Percentiles rank a stretch among this genome's conserved stretches.
phyloP scores from a whole-genome alignment of 2,329 filamentous ascomycete genomes.

The Teratosphaeria destructans region DNA sequence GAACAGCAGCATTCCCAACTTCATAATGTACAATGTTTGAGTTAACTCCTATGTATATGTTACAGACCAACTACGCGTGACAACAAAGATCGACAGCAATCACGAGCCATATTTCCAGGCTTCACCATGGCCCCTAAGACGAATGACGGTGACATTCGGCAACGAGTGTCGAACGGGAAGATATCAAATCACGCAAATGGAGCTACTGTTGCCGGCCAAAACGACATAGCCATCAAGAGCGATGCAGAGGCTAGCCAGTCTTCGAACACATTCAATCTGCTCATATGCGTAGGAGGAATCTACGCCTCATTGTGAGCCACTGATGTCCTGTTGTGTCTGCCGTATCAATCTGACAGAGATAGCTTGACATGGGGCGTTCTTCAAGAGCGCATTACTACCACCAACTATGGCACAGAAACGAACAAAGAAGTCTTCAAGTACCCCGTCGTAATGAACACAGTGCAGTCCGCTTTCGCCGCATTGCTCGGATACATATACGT shows the following conservation, averaged over 20 bases:
- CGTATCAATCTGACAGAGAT: background rate
- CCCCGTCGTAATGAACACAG: slow-evolving; percentile 89
- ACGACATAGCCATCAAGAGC: slow-evolving; percentile 13
- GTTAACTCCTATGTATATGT: too few relatives aligned
- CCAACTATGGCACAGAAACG: slow-evolving; percentile 57
- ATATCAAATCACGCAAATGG: slow-evolving; percentile 9
- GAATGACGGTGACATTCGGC: slow-evolving; percentile 17
- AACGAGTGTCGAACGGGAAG: slow-evolving; percentile 17
- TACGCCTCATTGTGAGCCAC: slow-evolving; percentile 83
- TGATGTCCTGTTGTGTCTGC: background rate
- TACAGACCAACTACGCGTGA: background rate
- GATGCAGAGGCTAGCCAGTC: slow-evolving; percentile 11
- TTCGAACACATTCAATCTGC: slow-evolving; percentile 48
- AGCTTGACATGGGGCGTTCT: slow-evolving; percentile 90
- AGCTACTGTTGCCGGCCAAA: slow-evolving; percentile 14
- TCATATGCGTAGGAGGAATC: slow-evolving; percentile 86
- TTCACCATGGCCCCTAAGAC: background rate
- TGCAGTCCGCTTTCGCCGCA: slow-evolving; percentile 84
- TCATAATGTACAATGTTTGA: background rate
- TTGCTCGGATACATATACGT: slow-evolving; percentile 76
- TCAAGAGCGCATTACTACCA: slow-evolving; percentile 95
- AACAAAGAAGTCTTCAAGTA: slow-evolving; percentile 72
- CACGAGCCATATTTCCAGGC: background rate
- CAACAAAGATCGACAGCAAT: background rate
- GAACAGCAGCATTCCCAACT: background rate